Evolutionary conservation across 306 rosid species (phyloP).

Genomic region (Pyrus pyrifolia): DNA sequence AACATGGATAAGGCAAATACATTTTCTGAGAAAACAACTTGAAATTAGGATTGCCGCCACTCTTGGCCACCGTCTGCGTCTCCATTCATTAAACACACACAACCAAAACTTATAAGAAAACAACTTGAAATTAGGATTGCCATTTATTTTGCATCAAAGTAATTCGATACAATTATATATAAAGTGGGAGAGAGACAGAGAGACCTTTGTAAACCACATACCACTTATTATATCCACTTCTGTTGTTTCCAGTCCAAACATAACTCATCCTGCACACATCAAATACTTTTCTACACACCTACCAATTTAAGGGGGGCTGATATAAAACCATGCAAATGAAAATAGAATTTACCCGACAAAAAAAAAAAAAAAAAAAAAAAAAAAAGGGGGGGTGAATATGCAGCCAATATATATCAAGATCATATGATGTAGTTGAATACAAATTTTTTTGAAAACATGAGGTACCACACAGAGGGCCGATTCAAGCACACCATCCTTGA

Average conservation of each 20-base stretch:
- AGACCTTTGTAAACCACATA: constrained; percentile 37
- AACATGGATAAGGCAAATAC: no score
- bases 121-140: no score
- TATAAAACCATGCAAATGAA: not conserved
- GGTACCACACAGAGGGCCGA: constrained; percentile 68
- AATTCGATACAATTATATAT: no score
- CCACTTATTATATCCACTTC: constrained; percentile 66
- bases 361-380: constrained; percentile 60
- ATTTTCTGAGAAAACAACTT: no score
- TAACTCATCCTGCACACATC: constrained; percentile 56
- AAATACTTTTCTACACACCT: constrained; percentile 13
- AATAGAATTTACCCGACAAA: constrained; percentile 58
- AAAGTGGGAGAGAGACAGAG: no score
- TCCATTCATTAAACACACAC: no score
- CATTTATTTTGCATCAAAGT: no score
- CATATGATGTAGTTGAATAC: not conserved
- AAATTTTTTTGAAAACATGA: not conserved
- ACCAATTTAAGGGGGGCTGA: not conserved
- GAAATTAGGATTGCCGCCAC: no score
- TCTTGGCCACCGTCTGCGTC: no score
- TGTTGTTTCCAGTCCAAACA: constrained; percentile 66
- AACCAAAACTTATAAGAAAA: no score
- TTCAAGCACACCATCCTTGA: constrained; percentile 60
- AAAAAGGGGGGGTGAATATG: constrained; percentile 70
- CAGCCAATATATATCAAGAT: constrained; percentile 25